A percentile compares a stretch with the other conserved stretches of the same genome.
Conservation (phyloP, 2,329 filamentous ascomycete species). For the Pseudocercospora musae region DNA sequence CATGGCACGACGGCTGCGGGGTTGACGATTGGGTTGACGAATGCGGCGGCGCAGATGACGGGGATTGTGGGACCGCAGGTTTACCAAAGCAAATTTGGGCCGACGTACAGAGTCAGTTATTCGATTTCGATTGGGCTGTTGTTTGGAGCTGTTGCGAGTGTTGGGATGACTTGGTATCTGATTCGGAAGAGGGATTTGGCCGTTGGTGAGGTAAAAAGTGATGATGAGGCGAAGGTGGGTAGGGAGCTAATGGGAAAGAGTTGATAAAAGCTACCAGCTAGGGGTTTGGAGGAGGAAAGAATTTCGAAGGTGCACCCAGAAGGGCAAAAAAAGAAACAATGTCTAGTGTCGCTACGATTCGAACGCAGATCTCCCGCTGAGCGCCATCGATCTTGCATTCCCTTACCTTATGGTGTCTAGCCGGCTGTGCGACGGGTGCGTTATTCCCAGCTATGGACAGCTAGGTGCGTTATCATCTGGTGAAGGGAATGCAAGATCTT, state of each 20-base stretch:
- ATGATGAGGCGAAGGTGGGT: not conserved
- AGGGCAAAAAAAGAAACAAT: not conserved
- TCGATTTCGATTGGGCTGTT: constrained; percentile 37
- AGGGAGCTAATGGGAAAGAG: not conserved
- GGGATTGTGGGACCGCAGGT: constrained; percentile 43
- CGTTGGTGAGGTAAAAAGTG: not conserved
- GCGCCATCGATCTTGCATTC: not conserved
- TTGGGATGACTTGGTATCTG: constrained; percentile 23
- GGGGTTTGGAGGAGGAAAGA: no score
- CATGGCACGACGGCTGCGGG: constrained; percentile 41
- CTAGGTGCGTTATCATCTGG: no score
- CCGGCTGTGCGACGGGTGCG: not conserved
- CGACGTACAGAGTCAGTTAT: constrained; percentile 40
- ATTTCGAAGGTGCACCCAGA: not conserved
- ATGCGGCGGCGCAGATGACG: constrained; percentile 36
- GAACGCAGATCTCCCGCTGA: not conserved
- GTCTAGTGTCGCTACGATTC: not conserved
- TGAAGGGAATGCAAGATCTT: no score
- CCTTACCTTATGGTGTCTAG: not conserved
- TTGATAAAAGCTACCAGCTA: no score
- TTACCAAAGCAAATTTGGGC: constrained; percentile 41
- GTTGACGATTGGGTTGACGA: constrained; percentile 40
- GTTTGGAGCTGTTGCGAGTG: constrained; percentile 25
- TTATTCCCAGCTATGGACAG: not conserved
- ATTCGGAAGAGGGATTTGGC: constrained; percentile 9